Conservation (phyloP, 768 basidiomycete species). For the Tricholomella constricta region DNA sequence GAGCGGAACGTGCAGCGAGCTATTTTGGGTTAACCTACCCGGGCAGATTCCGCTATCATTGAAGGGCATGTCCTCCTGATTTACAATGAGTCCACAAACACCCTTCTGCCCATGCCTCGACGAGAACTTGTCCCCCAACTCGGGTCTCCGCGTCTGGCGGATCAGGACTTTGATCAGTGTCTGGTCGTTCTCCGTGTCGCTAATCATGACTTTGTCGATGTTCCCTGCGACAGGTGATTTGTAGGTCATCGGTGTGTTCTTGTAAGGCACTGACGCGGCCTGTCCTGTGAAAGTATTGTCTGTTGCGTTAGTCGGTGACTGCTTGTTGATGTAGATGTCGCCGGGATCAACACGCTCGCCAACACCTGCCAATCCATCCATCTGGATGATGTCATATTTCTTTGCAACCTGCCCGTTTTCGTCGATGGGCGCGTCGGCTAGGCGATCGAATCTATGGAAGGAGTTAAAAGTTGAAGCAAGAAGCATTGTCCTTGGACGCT, state of each 20-base stretch:
- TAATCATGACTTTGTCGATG: constrained; percentile 97
- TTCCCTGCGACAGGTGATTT: constrained; percentile 92
- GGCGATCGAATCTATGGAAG: constrained; percentile 75
- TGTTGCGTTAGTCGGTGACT: constrained; percentile 92
- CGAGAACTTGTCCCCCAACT: constrained; percentile 98
- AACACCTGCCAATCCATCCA: constrained; percentile 92
- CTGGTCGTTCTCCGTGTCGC: constrained; percentile 95
- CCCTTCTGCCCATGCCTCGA: constrained; percentile 98
- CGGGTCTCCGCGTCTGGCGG: constrained; percentile 94
- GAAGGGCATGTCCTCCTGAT: constrained; percentile 99
- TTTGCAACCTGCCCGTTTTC: constrained; percentile 79
- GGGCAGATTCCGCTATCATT: constrained; percentile 96
- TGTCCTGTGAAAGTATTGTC: constrained; percentile 88
- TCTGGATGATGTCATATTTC: constrained; percentile 88
- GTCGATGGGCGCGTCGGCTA: constrained; percentile 89
- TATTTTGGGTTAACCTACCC: constrained; percentile 46
- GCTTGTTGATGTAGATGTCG: constrained; percentile 96
- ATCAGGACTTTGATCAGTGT: constrained; percentile 96
- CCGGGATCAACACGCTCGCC: constrained; percentile 93
- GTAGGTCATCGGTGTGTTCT: constrained; percentile 90
- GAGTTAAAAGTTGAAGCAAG: constrained; percentile 10
- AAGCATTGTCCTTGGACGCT: constrained; percentile 1
- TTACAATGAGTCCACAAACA: constrained; percentile 97
- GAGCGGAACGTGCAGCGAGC: constrained; percentile 8
- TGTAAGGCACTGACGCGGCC: constrained; percentile 83